Conservation (phyloP, 495 filamentous ascomycete species). For the Xylaria grammica region DNA sequence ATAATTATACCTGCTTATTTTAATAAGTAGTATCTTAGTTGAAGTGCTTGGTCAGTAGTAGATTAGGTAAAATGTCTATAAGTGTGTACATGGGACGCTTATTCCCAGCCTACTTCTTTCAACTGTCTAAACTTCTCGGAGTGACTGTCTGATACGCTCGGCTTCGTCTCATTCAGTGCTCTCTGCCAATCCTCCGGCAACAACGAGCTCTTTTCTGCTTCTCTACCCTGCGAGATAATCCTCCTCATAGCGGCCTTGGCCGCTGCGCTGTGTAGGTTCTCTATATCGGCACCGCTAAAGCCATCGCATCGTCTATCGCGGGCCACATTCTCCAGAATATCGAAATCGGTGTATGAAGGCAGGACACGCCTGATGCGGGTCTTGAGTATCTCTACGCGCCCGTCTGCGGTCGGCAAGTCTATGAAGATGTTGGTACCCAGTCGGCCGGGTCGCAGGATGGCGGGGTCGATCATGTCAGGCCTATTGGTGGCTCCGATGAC, state of each 20-base stretch:
- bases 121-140: slow-evolving; percentile 71
- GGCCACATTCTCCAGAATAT: slow-evolving; percentile 64
- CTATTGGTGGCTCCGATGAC: slow-evolving; percentile 95
- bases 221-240: slow-evolving; percentile 58
- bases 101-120: slow-evolving; percentile 44
- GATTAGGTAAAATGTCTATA: not conserved
- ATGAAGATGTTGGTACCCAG: slow-evolving; percentile 90
- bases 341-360: slow-evolving; percentile 40
- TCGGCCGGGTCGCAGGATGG: slow-evolving; percentile 90
- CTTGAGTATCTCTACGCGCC: slow-evolving; percentile 83
- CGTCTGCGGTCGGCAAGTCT: slow-evolving; percentile 78
- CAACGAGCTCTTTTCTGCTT: slow-evolving; percentile 46
- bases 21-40: not conserved
- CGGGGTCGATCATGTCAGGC: slow-evolving; percentile 94
- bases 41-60: not conserved
- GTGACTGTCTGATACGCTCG: slow-evolving; percentile 73
- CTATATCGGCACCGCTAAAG: slow-evolving; percentile 90
- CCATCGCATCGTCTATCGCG: slow-evolving; percentile 71
- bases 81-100: not conserved
- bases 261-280: slow-evolving; percentile 75
- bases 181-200: slow-evolving; percentile 75
- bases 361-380: slow-evolving; percentile 58
- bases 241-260: slow-evolving; percentile 64
- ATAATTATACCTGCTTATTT: not conserved
- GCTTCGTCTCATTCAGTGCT: slow-evolving; percentile 72